These are phyloP conservation scores for Apostasia ramifera DNA, from an alignment of 106 monocot genomes.

Conservation along the genomic window DNA sequence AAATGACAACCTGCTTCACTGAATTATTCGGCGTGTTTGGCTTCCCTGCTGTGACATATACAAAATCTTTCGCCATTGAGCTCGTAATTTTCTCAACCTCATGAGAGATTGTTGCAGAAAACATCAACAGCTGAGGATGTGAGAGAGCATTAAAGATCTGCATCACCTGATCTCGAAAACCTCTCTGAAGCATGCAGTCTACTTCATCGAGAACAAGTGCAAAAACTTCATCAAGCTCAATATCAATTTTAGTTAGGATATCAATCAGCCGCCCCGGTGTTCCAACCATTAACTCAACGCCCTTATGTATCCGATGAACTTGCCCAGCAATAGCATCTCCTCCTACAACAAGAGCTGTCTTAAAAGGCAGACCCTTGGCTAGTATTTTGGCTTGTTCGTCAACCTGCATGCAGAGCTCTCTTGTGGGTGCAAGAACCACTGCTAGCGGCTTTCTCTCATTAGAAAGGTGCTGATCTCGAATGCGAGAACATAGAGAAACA, in stretches of 20 bases:
- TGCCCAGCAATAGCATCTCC: slow-evolving; percentile 65
- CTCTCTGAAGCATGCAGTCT: slow-evolving; percentile 77
- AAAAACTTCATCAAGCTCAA: slow-evolving; percentile 50
- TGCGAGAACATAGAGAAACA: slow-evolving; percentile 35
- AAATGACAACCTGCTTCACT: slow-evolving; percentile 70
- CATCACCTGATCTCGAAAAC: slow-evolving; percentile 80
- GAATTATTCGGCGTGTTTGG: slow-evolving; percentile 38
- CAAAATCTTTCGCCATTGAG: slow-evolving; percentile 42
- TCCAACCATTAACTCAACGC: slow-evolving; percentile 67
- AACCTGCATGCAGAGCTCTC: slow-evolving; percentile 81
- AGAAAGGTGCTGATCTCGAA: slow-evolving; percentile 3
- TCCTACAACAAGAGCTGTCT: slow-evolving; percentile 84
- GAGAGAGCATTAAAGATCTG: slow-evolving; percentile 71
- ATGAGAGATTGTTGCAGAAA: slow-evolving; percentile 68
- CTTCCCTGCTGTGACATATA: slow-evolving; percentile 39
- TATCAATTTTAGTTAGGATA: slow-evolving; percentile 53
- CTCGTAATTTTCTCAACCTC: slow-evolving; percentile 59
- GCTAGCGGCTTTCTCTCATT: slow-evolving; percentile 42
- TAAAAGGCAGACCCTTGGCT: slow-evolving; percentile 76
- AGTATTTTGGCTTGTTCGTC: slow-evolving; percentile 79
- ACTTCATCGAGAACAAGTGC: slow-evolving; percentile 83
- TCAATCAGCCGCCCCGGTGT: slow-evolving; percentile 87
- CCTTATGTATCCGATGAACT: slow-evolving; percentile 53
- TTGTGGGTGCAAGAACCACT: slow-evolving; percentile 74
- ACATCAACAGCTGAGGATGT: slow-evolving; percentile 70